phyloP scores from a whole-genome alignment of 768 basidiomycete species.

The Lepiota brunneoincarnata region DNA sequence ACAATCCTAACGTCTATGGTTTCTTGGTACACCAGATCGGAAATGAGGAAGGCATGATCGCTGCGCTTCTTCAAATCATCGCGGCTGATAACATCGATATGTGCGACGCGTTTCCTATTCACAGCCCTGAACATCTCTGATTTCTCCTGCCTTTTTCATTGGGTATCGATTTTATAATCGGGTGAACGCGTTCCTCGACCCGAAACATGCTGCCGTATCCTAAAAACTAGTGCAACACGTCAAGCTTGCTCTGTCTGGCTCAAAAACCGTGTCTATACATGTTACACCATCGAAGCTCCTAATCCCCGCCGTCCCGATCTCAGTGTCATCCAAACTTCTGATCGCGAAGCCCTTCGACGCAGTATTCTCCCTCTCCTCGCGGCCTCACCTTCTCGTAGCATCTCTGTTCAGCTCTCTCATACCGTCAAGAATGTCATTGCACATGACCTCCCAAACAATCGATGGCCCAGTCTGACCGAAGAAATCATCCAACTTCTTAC shows the following conservation, averaged over 20 bases:
- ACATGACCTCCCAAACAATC: constrained; percentile 68
- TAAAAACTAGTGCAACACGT: constrained; percentile 60
- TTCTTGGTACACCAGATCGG: constrained; percentile 50
- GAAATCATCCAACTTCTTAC: constrained; percentile 61
- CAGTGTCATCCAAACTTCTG: constrained; percentile 58
- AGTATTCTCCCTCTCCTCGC: constrained; percentile 71
- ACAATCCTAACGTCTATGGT: neutral
- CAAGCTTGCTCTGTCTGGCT: constrained; percentile 87
- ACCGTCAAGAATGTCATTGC: constrained; percentile 71
- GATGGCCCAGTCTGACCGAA: constrained; percentile 71
- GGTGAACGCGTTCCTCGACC: neutral
- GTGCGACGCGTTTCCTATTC: constrained; percentile 47
- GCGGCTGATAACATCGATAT: constrained; percentile 72
- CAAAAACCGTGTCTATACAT: constrained; percentile 80
- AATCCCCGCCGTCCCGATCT: constrained; percentile 53
- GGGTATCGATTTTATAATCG: neutral
- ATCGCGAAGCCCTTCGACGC: constrained; percentile 70
- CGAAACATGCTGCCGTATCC: constrained; percentile 1
- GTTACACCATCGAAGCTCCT: constrained; percentile 51
- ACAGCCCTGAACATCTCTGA: constrained; percentile 1
- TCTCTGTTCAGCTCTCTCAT: constrained; percentile 75
- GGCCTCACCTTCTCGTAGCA: constrained; percentile 57
- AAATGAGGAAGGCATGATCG: constrained; percentile 77
- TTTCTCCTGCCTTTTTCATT: neutral
- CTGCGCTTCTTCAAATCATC: constrained; percentile 85